Percentiles rank a stretch among this genome's conserved stretches.
Conservation (phyloP, 805 yeast genomes). For the Cyberlindnera meyerae region DNA sequence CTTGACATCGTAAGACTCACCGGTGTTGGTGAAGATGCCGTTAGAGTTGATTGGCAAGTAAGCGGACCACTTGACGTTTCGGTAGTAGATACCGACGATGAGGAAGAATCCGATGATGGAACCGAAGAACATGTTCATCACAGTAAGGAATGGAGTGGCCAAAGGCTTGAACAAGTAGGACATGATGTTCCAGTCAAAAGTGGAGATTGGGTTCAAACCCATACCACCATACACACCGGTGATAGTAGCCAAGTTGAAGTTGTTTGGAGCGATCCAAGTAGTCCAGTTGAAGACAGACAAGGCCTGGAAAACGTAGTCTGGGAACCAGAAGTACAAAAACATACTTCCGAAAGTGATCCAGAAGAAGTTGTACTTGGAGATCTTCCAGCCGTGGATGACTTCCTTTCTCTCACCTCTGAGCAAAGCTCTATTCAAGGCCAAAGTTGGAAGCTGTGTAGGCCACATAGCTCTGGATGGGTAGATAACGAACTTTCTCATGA, state of each 20-base stretch:
- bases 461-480: constrained; percentile 49
- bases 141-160: constrained; percentile 40
- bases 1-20: constrained; percentile 41
- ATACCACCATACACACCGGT: constrained; percentile 44
- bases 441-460: constrained; percentile 46
- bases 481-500: constrained; percentile 52
- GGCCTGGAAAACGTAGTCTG: constrained; percentile 38
- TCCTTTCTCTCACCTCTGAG: constrained; percentile 32
- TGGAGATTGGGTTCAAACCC: constrained; percentile 49
- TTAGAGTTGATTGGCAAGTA: constrained; percentile 45
- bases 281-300: constrained; percentile 48
- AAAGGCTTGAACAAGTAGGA: constrained; percentile 29
- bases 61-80: constrained; percentile 36
- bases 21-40: constrained; percentile 47
- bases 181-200: constrained; percentile 48
- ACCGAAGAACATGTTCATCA: constrained; percentile 31
- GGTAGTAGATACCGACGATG: constrained; percentile 35
- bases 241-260: constrained; percentile 42
- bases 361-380: constrained; percentile 32
- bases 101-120: constrained; percentile 28
- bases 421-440: constrained; percentile 46
- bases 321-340: constrained; percentile 42
- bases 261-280: constrained; percentile 52
- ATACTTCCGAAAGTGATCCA: constrained; percentile 29
- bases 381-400: constrained; percentile 30